Conservation (phyloP, 495 filamentous ascomycete species). For the Amorphotheca resinae region DNA sequence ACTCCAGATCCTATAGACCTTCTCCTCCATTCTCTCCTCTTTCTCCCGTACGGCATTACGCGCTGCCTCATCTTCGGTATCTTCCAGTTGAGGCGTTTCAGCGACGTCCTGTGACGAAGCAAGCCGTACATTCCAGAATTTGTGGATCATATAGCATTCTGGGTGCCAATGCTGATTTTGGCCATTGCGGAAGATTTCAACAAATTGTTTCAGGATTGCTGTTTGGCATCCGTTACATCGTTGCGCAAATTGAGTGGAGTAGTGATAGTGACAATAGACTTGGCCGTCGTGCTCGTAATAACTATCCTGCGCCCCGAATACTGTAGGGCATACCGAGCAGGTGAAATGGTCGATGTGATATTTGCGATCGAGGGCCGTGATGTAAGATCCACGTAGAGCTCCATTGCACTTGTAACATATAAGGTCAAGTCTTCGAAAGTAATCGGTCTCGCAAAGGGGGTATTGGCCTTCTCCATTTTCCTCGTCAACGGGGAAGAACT, state of each 20-base stretch:
- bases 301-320: conserved; percentile 94
- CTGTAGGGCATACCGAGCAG: conserved; percentile 90
- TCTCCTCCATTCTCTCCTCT: conserved; percentile 93
- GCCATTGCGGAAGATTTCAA: conserved; percentile 95
- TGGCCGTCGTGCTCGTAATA: conserved; percentile 97
- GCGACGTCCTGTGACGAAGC: conserved; percentile 42
- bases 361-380: conserved; percentile 92
- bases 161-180: conserved; percentile 99
- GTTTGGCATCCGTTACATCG: conserved; percentile 94
- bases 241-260: conserved; percentile 94
- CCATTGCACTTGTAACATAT: conserved; percentile 87
- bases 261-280: conserved; percentile 98
- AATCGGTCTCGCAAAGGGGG: conserved; percentile 95
- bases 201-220: conserved; percentile 98
- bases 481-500: conserved; percentile 95
- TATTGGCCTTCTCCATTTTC: conserved; percentile 77
- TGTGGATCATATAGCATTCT: conserved; percentile 99
- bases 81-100: conserved; percentile 27
- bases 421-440: conserved; percentile 84
- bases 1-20: conserved; percentile 97
- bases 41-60: conserved; percentile 66
- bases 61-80: conserved; percentile 53
- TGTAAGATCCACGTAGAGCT: conserved; percentile 92
- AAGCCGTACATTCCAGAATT: conserved; percentile 98
- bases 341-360: conserved; percentile 99